Evolutionary conservation across 768 basidiomycete species (phyloP), one percentile per base, ranked within the genome.

Genomic region (Boletus subcaerulescens): DNA sequence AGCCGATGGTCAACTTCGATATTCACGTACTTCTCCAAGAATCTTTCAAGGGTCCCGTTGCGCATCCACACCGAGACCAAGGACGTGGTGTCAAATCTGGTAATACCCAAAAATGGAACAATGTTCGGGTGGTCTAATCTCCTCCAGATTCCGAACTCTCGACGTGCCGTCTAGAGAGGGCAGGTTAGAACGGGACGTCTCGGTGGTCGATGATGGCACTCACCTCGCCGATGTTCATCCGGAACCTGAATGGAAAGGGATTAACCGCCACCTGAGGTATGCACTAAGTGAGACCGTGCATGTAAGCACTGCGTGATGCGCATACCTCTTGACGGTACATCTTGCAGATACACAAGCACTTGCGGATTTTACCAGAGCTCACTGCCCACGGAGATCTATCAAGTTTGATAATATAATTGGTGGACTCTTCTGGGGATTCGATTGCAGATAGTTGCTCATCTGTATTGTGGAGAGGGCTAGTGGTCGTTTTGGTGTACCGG

Each of bases 131-230:
- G 51, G 8, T 47, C 4, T 20, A 52, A 13, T 17, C 44, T 46
- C 26, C 42, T 52, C 50, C 50, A 52, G 5, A 52, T 52, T 15
- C 35, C 50, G n/a, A 38, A 22, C 38, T 53, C 52, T 33, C 46
- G 45, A 32, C 46, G 52, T 1, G 20, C 12, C 45, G 39, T 53
- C 52, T 53, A 32, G 3, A 40, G 12, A n/a, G 15, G 1, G 22
- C 22, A 29, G 5, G 44, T 52, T 31, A 52, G 44, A 38, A 5
- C 13, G 15, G 6, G 6, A 47, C 1, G 8, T 2, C 12, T 11
- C 3, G 4, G 2, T 9, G 9, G 8, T 33, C 4, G 8, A 52
- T 22, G 6, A 13, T 4, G 12, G 35, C 11, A 3, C n/a, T 47
- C 3, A 52, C 52, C 15, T 15, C 18, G 26, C 24, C 29, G 10